Base-by-base conservation (phyloP, 2,329 filamentous ascomycete genomes). In the Aureobasidium sp. region DNA sequence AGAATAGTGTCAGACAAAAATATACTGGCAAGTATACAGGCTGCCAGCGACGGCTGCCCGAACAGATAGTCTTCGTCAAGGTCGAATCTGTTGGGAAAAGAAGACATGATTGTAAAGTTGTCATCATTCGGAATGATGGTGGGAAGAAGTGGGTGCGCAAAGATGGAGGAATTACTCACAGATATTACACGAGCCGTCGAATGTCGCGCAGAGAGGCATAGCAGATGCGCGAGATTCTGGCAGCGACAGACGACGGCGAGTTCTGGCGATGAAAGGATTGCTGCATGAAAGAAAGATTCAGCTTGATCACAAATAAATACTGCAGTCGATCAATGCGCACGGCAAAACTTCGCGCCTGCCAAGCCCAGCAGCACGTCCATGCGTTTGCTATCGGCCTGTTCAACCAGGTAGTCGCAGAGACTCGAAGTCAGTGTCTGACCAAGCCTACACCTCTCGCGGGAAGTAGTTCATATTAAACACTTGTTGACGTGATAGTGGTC, bases 1-100 rank as follows among this genome's bases (percentile, higher is more conserved):
- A 51, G 52, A 65, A 67, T 68, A 20, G 67, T 69, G 78, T 91
- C 88, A 91, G 88, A 89, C 86, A 86, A 83, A 79, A 77, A 81
- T 87, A 50, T 92, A 92, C 89, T 92, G 89, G 89, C 89, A 89
- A 92, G 89, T 92, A 92, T 74, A 87, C 89, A 90, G 86, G 85
- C 82, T 73, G 75, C 80, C 79, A 80, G 82, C 78, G 78, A 79
- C 77, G 77, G 77, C 78, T 72, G 79, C 85, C 87, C 86, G 84
- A 80, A 83, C 79, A 87, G 83, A 82, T 81, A 79, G 79, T 73
- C 79, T 87, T 90, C 86, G 85, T 91, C 89, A 92, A 87, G 87
- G 87, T 85, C 89, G 89, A 90, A 83, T 92, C 87, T 79, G 87
- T 82, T 86, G 83, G 87, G 87, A 89, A 91, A 92, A 90, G 88